phyloP scores from a whole-genome alignment of 2,329 filamentous ascomycete species.

The Ophiostoma quercus region DNA sequence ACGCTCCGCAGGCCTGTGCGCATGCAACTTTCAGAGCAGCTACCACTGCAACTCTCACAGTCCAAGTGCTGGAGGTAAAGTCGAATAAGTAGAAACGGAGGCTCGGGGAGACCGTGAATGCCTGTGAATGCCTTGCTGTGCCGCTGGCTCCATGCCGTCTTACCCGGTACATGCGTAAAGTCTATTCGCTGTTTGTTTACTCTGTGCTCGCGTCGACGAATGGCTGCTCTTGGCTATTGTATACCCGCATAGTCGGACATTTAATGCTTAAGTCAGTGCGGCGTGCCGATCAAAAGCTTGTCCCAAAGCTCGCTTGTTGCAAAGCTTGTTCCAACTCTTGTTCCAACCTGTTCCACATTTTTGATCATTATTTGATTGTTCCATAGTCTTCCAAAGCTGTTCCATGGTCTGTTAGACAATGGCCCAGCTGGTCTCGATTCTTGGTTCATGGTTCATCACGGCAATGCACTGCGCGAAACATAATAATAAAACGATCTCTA shows the following conservation, averaged over 20 bases:
- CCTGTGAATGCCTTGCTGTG: neutral
- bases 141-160: neutral
- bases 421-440: neutral
- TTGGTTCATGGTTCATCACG: neutral
- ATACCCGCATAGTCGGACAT: neutral
- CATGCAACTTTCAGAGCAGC: neutral
- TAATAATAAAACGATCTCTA: neutral
- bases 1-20: neutral
- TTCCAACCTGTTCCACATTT: too few relatives aligned
- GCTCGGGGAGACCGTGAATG: neutral
- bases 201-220: neutral
- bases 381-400: neutral
- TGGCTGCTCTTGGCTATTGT: neutral
- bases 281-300: neutral
- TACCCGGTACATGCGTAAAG: neutral
- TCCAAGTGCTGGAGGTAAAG: neutral
- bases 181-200: neutral
- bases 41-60: neutral
- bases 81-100: neutral
- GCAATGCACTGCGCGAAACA: neutral
- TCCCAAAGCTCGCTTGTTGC: neutral
- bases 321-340: neutral
- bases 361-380: neutral
- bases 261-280: conserved; percentile 8
- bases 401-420: neutral